These are phyloP conservation scores for Alternaria arborescens DNA, from an alignment of 2,329 filamentous ascomycete species.

Conservation along the genomic window DNA sequence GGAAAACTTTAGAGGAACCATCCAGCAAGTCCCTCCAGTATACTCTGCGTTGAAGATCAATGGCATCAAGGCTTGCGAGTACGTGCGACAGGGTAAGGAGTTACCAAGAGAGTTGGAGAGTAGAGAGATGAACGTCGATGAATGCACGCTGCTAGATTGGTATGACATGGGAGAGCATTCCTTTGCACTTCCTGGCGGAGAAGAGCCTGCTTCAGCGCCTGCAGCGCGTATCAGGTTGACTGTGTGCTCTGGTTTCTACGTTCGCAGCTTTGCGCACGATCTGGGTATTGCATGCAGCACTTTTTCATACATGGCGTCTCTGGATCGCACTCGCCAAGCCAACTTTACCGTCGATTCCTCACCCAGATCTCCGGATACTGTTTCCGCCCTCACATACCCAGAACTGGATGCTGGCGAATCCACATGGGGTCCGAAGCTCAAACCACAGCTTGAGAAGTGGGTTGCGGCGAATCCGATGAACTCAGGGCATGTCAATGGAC, in stretches of 20 bases:
- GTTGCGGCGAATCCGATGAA: constrained; percentile 28
- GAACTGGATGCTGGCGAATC: constrained; percentile 35
- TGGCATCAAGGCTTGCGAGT: constrained; percentile 43
- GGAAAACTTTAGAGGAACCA: constrained; percentile 29
- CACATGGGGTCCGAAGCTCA: constrained; percentile 33
- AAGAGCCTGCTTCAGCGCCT: constrained; percentile 22
- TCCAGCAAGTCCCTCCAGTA: constrained; percentile 37
- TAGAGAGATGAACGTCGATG: constrained; percentile 39
- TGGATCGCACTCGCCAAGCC: constrained; percentile 39
- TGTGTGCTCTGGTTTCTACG: constrained; percentile 45
- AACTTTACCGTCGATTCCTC: constrained; percentile 22
- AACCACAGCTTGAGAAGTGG: constrained; percentile 34
- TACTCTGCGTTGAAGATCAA: constrained; percentile 45
- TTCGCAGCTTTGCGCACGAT: constrained; percentile 46
- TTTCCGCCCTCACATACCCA: constrained; percentile 30
- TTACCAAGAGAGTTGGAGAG: constrained; percentile 37
- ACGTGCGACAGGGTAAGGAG: constrained; percentile 33
- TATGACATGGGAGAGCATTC: constrained; percentile 28
- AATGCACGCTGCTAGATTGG: constrained; percentile 41
- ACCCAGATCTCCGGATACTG: constrained; percentile 8
- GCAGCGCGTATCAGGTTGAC: constrained; percentile 34
- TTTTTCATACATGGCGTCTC: constrained; percentile 34
- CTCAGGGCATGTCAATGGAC: constrained; percentile 30
- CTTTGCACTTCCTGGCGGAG: constrained; percentile 22
- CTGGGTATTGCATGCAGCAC: constrained; percentile 37